Conservation (phyloP, 208 protist genomes). For the Acanthamoeba lenticulata region DNA sequence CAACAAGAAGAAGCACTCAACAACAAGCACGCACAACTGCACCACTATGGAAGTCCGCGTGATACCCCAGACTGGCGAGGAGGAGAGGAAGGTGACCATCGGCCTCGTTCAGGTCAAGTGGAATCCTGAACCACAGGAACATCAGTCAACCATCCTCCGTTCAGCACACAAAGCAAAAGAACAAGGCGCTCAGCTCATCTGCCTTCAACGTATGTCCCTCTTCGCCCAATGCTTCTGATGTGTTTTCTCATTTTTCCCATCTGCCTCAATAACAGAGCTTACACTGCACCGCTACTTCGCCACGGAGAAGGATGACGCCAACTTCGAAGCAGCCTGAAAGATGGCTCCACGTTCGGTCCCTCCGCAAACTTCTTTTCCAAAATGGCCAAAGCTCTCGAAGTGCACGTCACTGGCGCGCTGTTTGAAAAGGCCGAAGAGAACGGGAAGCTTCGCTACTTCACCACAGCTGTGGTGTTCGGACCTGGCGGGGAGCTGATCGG, state of each 20-base stretch:
- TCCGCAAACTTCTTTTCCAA: constrained; percentile 14
- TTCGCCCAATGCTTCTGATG: too few relatives aligned
- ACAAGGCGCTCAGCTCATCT: background rate
- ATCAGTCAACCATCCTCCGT: background rate
- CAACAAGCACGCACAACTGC: too few relatives aligned
- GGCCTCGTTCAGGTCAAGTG: background rate
- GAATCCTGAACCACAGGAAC: background rate
- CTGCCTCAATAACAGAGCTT: background rate
- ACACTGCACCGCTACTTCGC: constrained; percentile 52
- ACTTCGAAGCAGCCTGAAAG: background rate
- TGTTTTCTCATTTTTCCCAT: background rate
- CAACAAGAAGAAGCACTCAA: too few relatives aligned
- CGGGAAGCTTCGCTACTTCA: background rate
- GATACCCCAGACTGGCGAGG: too few relatives aligned
- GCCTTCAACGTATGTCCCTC: background rate
- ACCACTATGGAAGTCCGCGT: too few relatives aligned
- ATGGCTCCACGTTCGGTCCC: background rate
- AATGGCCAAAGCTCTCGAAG: background rate
- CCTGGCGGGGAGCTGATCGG: background rate
- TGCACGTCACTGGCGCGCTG: constrained; percentile 28
- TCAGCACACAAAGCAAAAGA: background rate
- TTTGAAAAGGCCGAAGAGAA: constrained; percentile 28
- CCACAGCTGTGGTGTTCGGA: constrained; percentile 19
- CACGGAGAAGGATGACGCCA: background rate
- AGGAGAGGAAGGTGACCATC: background rate